phyloP scores from a whole-genome alignment of 352 stramenopile genomes.

The Phytopythium litorale region DNA sequence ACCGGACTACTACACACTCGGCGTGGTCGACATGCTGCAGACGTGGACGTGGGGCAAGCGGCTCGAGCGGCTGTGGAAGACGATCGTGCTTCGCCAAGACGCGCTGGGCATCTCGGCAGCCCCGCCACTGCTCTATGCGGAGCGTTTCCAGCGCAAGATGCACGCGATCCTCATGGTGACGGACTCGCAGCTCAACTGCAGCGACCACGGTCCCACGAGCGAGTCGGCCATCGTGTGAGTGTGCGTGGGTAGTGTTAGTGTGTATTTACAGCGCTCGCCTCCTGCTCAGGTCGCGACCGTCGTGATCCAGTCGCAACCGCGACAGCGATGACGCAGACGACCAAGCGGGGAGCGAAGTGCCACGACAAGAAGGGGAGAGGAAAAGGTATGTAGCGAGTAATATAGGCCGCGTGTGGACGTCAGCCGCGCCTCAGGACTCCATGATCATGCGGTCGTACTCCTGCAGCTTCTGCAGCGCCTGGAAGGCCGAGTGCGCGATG shows the following conservation, averaged over 20 bases:
- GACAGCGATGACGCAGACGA: background rate
- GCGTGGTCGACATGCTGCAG: slow-evolving; percentile 89
- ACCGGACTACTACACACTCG: slow-evolving; percentile 86
- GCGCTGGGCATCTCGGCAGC: slow-evolving; percentile 74
- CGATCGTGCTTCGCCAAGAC: slow-evolving; percentile 64
- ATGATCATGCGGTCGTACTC: slow-evolving; percentile 83
- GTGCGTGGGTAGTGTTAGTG: background rate
- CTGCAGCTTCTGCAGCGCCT: slow-evolving; percentile 73
- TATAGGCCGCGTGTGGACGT: background rate
- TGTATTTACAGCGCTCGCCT: slow-evolving; percentile 1
- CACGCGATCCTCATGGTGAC: slow-evolving; percentile 82
- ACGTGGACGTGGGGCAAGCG: slow-evolving; percentile 85
- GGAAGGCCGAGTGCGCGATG: slow-evolving; percentile 66
- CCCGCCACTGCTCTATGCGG: slow-evolving; percentile 64
- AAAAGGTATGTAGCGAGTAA: slow-evolving; percentile 10
- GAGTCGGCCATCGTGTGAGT: background rate
- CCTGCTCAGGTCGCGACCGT: background rate
- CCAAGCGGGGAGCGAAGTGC: background rate
- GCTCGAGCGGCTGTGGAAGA: slow-evolving; percentile 84
- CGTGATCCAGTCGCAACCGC: background rate
- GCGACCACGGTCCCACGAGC: background rate
- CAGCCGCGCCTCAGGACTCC: slow-evolving; percentile 19
- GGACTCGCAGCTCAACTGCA: background rate
- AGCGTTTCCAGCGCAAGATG: slow-evolving; percentile 84
- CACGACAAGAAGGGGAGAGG: background rate